These are phyloP conservation scores for Monosporozyma solicola DNA, from an alignment of 805 yeast genomes.

Conservation along the genomic window DNA sequence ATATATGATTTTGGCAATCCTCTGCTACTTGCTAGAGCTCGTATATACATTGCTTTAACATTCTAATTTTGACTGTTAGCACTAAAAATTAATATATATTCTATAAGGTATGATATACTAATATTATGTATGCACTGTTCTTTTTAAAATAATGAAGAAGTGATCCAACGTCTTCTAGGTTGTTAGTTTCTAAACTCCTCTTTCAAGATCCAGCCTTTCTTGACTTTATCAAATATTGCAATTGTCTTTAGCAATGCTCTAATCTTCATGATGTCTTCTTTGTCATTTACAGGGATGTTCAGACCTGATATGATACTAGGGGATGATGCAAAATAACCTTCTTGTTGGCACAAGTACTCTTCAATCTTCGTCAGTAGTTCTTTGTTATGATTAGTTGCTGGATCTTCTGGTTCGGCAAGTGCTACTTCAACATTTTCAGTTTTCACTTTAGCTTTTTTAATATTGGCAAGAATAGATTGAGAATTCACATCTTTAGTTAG, in stretches of 20 bases:
- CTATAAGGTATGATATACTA: neutral
- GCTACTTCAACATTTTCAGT: neutral
- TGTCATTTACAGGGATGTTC: conserved; percentile 34
- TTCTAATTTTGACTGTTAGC: neutral
- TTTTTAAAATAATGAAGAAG: too few relatives aligned
- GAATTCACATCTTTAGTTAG: conserved; percentile 11
- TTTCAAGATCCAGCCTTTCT: conserved; percentile 58
- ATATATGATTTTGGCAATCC: neutral
- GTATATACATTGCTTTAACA: too few relatives aligned
- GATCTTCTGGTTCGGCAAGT: conserved; percentile 10
- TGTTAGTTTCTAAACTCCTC: conserved; percentile 13
- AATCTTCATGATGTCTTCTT: conserved; percentile 48
- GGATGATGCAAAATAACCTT: conserved; percentile 39
- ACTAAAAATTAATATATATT: too few relatives aligned
- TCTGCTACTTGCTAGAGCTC: too few relatives aligned
- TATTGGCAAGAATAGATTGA: conserved; percentile 19
- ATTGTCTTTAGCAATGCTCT: conserved; percentile 61
- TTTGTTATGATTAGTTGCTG: conserved; percentile 1
- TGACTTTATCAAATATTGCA: conserved; percentile 54
- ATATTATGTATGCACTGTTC: neutral
- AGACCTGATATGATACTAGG: conserved; percentile 37
- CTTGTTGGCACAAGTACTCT: conserved; percentile 31
- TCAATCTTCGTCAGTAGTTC: conserved; percentile 25
- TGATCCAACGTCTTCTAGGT: neutral
- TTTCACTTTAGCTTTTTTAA: conserved; percentile 11